A percentile compares a stretch with the other conserved stretches of the same genome.
phyloP scores from a whole-genome alignment of 139 green algal species.

The Tetradesmus lagerheimii region DNA sequence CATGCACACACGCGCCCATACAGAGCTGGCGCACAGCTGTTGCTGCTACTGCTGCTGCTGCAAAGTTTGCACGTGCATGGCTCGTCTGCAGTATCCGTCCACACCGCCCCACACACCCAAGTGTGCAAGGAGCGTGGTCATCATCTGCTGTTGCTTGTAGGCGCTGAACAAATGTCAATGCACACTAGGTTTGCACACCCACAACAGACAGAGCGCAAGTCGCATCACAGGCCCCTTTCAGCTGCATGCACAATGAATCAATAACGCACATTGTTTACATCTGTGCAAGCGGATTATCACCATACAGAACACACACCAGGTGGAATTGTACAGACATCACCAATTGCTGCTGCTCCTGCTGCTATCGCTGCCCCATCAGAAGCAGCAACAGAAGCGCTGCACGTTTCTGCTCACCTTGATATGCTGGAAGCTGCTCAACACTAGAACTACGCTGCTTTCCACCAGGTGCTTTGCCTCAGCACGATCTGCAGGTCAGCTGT shows the following conservation, averaged over 20 bases:
- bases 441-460: no score
- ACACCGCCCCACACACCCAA: neutral
- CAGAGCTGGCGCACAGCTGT: neutral
- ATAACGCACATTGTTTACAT: no score
- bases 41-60: neutral
- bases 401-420: neutral
- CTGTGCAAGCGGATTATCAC: no score
- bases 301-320: no score
- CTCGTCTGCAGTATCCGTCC: constrained; percentile 44
- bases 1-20: neutral
- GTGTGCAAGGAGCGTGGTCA: constrained; percentile 11
- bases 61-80: constrained; percentile 19
- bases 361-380: neutral
- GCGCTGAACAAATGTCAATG: neutral
- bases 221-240: neutral
- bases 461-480: neutral
- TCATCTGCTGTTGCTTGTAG: constrained; percentile 23
- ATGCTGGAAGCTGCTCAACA: neutral
- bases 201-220: neutral
- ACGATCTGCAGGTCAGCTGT: neutral
- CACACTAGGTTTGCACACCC: neutral
- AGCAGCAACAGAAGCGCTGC: neutral
- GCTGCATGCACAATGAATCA: neutral
- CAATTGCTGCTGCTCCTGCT: neutral
- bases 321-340: no score